Evolutionary conservation across 2,329 filamentous ascomycete species (phyloP).

Genomic region (Trichoderma sp.): DNA sequence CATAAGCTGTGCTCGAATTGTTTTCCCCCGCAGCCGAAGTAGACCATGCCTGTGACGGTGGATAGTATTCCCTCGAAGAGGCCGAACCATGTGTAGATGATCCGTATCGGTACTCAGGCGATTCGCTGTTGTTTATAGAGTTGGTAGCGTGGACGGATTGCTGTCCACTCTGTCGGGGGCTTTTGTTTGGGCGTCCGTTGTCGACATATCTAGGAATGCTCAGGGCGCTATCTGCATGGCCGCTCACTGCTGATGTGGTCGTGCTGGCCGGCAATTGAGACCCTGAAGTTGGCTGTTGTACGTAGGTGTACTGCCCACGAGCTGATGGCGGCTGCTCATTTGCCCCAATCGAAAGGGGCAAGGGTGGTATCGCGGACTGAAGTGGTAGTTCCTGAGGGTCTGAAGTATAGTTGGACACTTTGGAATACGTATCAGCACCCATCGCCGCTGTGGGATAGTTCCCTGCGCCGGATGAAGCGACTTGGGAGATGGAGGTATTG

Average conservation of each 20-base stretch:
- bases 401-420: constrained; percentile 52
- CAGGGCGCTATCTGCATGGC: constrained; percentile 45
- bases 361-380: constrained; percentile 55
- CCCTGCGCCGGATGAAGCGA: constrained; percentile 48
- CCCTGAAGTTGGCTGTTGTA: constrained; percentile 51
- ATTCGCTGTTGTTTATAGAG: constrained; percentile 51
- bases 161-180: constrained; percentile 55
- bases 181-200: constrained; percentile 57
- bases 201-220: constrained; percentile 61
- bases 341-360: constrained; percentile 52
- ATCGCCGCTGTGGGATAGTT: constrained; percentile 55
- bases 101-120: constrained; percentile 59
- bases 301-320: constrained; percentile 58
- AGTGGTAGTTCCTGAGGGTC: constrained; percentile 58
- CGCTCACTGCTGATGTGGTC: constrained; percentile 36
- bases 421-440: constrained; percentile 53
- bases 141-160: constrained; percentile 54
- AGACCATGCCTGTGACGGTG: constrained; percentile 53
- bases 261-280: constrained; percentile 50
- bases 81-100: constrained; percentile 36
- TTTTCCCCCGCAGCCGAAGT: constrained; percentile 52
- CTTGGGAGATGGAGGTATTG: constrained; percentile 49
- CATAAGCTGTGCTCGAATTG: constrained; percentile 47
- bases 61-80: constrained; percentile 54
- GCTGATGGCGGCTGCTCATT: constrained; percentile 49